Conservation (phyloP, 2,329 filamentous ascomycete species). For the Colletotrichum cereale region DNA sequence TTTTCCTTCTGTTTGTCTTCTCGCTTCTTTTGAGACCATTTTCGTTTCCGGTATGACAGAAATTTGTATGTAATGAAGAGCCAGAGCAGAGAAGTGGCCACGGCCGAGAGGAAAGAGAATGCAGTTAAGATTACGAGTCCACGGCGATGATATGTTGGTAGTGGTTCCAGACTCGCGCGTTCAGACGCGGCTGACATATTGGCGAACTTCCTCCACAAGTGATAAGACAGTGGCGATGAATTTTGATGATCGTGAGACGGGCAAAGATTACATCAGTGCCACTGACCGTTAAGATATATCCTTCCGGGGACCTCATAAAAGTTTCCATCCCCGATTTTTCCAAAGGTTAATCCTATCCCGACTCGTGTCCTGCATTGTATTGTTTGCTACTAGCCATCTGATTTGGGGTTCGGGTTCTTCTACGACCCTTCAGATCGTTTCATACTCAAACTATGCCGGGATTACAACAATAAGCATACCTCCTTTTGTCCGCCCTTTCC, state of each 20-base stretch:
- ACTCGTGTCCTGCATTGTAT: conserved; percentile 3
- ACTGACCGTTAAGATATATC: neutral
- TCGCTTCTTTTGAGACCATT: neutral
- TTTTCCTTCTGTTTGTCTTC: neutral
- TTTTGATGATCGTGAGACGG: neutral
- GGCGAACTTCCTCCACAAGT: neutral
- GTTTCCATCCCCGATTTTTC: neutral
- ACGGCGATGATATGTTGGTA: conserved; percentile 26
- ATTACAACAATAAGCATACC: neutral
- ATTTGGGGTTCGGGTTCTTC: neutral
- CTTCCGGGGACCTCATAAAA: neutral
- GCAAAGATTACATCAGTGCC: neutral
- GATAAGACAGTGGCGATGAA: no score
- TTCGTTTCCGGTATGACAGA: conserved; percentile 4
- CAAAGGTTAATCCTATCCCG: neutral
- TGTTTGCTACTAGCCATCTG: neutral
- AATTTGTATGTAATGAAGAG: conserved; percentile 32
- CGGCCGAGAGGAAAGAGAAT: conserved; percentile 25
- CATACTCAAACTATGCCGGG: conserved; percentile 11
- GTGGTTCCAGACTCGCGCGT: conserved; percentile 21
- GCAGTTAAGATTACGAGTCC: conserved; percentile 18
- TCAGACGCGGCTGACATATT: conserved; percentile 27
- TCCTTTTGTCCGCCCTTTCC: neutral
- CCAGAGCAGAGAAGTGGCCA: conserved; percentile 18
- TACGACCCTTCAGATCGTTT: neutral